Percentiles rank a stretch among this genome's conserved stretches.
Evolutionary conservation across 2,329 filamentous ascomycete genomes (phyloP).

Genomic region (Alternaria brassicae): DNA sequence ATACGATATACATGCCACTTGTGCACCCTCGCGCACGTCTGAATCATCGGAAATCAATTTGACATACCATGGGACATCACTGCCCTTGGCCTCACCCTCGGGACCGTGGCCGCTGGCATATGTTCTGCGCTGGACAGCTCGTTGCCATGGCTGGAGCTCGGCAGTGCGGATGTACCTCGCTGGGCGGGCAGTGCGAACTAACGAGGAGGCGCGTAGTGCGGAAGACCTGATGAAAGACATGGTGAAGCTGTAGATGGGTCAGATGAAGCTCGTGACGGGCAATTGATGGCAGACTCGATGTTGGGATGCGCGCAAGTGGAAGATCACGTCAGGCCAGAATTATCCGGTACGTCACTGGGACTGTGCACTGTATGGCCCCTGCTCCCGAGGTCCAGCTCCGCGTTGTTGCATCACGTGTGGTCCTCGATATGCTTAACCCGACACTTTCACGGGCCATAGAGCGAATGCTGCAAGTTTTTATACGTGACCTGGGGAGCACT

Average conservation of each 20-base stretch:
- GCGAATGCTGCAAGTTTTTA: neutral
- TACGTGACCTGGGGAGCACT: neutral
- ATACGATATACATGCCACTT: neutral
- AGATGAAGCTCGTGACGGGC: constrained; percentile 46
- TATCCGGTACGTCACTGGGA: constrained; percentile 26
- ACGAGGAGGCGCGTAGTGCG: constrained; percentile 47
- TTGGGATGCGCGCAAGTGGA: constrained; percentile 19
- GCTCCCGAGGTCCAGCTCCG: constrained; percentile 1
- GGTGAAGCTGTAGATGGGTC: constrained; percentile 41
- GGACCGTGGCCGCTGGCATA: constrained; percentile 49
- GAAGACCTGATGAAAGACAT: constrained; percentile 52
- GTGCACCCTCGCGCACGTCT: neutral
- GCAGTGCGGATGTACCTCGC: constrained; percentile 43
- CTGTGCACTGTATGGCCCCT: neutral
- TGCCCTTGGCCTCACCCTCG: constrained; percentile 42
- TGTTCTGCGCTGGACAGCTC: constrained; percentile 47
- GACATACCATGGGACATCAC: constrained; percentile 53
- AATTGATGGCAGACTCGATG: constrained; percentile 37
- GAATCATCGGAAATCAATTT: neutral
- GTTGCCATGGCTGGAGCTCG: constrained; percentile 50
- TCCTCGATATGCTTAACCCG: neutral
- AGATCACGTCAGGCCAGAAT: constrained; percentile 29
- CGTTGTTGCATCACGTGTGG: constrained; percentile 8
- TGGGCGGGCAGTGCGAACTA: constrained; percentile 47
- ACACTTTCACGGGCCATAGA: neutral